Conservation (phyloP, 441 rosid genomes). For the Viola pubescens region DNA sequence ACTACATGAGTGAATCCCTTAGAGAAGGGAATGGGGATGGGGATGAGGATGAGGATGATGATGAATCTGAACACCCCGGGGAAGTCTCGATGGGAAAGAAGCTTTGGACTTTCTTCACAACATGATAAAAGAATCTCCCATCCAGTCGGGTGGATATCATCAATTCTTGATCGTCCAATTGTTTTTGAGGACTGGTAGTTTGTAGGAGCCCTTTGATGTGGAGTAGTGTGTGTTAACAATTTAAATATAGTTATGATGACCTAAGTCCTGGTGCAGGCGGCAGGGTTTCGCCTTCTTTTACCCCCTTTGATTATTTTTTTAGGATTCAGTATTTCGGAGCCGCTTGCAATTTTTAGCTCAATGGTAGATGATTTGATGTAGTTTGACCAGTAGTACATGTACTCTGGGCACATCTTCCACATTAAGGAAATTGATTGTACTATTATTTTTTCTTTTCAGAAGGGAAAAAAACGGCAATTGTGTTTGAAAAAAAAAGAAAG, state of each 20-base stretch:
- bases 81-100: conserved; percentile 78
- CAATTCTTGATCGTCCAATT: conserved; percentile 19
- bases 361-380: conserved; percentile 30
- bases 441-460: background rate
- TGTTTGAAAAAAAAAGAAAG: too few relatives aligned
- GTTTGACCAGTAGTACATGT: conserved; percentile 22
- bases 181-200: conserved; percentile 20
- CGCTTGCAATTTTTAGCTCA: conserved; percentile 1
- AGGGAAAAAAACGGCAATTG: background rate
- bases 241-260: conserved; percentile 23
- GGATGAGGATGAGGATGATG: conserved; percentile 26
- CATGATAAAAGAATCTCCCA: conserved; percentile 25
- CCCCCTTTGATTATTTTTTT: conserved; percentile 19
- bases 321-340: conserved; percentile 23
- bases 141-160: conserved; percentile 7
- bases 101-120: conserved; percentile 86
- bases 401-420: conserved; percentile 19
- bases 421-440: background rate
- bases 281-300: conserved; percentile 13
- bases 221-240: conserved; percentile 36
- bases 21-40: conserved; percentile 16
- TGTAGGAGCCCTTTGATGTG: conserved; percentile 34
- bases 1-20: conserved; percentile 28
- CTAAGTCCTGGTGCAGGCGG: conserved; percentile 9
- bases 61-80: conserved; percentile 64